Base-by-base conservation (phyloP, 768 basidiomycete species). In the Xanthoconium purpureum region DNA sequence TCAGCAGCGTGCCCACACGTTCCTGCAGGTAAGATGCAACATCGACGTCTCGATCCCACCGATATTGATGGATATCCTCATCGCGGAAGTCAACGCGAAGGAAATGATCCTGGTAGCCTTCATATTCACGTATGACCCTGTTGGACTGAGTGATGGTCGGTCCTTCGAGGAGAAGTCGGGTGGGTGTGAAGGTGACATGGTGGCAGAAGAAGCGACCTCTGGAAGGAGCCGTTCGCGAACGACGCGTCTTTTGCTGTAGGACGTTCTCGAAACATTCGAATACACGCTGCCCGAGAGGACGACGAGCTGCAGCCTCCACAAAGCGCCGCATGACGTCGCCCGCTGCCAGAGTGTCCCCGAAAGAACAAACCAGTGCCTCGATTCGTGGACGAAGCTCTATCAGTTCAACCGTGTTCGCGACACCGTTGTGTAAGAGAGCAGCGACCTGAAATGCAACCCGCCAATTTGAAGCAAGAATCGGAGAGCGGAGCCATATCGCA, bases 51-150 rank as follows among this genome's bases (percentile, higher is more conserved):
- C 82, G 77, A 52, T 82, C 81, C 88, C 88, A 90, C 12, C 84
- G 80, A 58, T 87, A 88, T 35, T 82, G 78, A n/a, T 88, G 76
- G 33, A 78, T 77, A 62, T 94, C 88, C 72, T 95, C 92, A 54
- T 94, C 92, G 6, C 87, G 81, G 62, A 94, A 91, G 61, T 89
- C 85, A 28, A 94, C 91, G 8, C 93, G 84, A 33, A 95, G 66
- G 66, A 95, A 95, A 63, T 82, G 74, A 32, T 89, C 81, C 44
- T 85, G 77, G 55, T 79, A 80, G 0, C 78, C 78, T 47, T 72
- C 66, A 54, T 85, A 94, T 51, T 77, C 72, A 1, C 92, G 84
- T 57, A 95, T 85, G 52, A 93, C 82, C 1, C 89, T 82, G 58
- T 95, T 95, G 12, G 89, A 89, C 61, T 92, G 87, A 30, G 82